Conservation (phyloP, 2,329 filamentous ascomycete species). For the Calonectria crousiana region DNA sequence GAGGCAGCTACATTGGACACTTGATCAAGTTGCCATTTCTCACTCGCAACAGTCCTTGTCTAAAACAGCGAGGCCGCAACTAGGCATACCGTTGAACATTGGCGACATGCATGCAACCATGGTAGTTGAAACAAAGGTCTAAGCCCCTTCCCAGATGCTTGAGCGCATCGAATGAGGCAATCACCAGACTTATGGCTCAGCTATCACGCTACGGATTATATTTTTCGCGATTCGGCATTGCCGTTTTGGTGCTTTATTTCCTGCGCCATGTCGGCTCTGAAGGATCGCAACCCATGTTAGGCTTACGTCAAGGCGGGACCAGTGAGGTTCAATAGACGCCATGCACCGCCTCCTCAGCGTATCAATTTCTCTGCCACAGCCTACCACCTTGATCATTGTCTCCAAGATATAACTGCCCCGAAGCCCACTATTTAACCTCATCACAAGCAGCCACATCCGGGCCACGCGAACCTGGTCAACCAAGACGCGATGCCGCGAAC, state of each 20-base stretch:
- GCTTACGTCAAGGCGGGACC: neutral
- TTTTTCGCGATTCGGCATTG: neutral
- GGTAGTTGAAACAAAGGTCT: neutral
- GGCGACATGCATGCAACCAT: neutral
- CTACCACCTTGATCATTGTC: neutral
- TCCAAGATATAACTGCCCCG: neutral
- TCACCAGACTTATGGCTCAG: neutral
- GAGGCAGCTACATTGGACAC: too few species aligned
- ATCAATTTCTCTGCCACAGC: neutral
- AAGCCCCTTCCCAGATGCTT: neutral
- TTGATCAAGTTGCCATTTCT: too few species aligned
- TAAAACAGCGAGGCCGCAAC: too few species aligned
- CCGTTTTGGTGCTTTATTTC: neutral
- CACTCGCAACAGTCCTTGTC: too few species aligned
- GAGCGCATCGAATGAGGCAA: neutral
- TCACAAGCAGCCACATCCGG: too few species aligned
- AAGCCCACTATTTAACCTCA: neutral
- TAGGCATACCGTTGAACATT: too few species aligned
- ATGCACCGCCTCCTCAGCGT: neutral
- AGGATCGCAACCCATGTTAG: neutral
- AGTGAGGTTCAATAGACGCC: neutral
- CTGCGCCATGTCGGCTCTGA: neutral
- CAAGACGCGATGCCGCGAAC: conserved; percentile 19
- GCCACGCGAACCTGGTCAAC: neutral
- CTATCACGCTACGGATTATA: neutral